Percentiles rank a stretch among this genome's conserved stretches.
Conservation (phyloP, 106 monocot species). For the Dendrobium huoshanense region DNA sequence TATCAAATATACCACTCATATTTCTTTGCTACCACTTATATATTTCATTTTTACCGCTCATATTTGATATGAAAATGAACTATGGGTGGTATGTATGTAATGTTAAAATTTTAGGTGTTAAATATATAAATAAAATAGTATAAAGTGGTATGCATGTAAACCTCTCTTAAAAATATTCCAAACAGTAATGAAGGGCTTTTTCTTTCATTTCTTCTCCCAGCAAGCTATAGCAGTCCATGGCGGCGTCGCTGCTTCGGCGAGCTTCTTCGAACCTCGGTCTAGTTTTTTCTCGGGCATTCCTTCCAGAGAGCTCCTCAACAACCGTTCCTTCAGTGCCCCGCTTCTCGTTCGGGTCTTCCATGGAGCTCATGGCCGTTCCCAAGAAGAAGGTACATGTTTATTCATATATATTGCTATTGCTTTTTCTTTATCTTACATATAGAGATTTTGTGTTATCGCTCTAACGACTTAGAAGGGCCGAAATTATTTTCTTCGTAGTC, state of each 20-base stretch:
- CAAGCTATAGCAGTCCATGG: slow-evolving; percentile 3
- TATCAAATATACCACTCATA: too few species aligned
- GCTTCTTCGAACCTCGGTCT: slow-evolving; percentile 17
- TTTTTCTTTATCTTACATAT: not conserved
- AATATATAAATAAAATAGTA: too few species aligned
- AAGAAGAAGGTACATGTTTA: slow-evolving; percentile 50
- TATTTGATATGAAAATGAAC: too few species aligned
- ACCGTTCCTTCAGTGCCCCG: slow-evolving; percentile 26
- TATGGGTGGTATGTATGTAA: too few species aligned
- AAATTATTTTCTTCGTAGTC: not conserved
- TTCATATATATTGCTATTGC: not conserved
- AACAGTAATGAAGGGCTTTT: too few species aligned
- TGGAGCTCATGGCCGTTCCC: slow-evolving; percentile 77
- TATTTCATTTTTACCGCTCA: too few species aligned
- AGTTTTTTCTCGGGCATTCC: slow-evolving; percentile 6
- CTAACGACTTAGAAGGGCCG: not conserved
- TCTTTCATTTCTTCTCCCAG: not conserved
- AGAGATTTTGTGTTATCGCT: not conserved
- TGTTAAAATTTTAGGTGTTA: too few species aligned
- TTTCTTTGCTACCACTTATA: too few species aligned
- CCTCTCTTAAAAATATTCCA: too few species aligned
- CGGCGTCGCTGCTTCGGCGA: slow-evolving; percentile 36
- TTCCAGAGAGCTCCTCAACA: slow-evolving; percentile 7
- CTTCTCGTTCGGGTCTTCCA: slow-evolving; percentile 14
- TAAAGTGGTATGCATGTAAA: too few species aligned